These are phyloP conservation scores for Trapa incisa DNA, from an alignment of 345 rosid species.

Conservation along the genomic window DNA sequence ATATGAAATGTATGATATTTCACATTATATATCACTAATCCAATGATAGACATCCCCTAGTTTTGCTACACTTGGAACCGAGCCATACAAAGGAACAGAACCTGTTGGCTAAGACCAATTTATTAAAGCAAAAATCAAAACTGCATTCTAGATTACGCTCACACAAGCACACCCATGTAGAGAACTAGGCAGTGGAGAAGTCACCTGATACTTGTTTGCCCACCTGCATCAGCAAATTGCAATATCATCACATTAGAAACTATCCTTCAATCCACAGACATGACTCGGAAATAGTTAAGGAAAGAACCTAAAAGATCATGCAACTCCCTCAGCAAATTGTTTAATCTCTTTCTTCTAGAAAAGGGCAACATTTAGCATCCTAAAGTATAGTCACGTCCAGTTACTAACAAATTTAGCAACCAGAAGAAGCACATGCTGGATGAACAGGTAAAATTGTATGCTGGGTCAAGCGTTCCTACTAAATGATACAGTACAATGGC, in stretches of 20 bases:
- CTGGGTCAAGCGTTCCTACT: too few species aligned
- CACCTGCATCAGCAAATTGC: constrained; percentile 34
- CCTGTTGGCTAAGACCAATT: neutral
- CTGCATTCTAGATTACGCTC: neutral
- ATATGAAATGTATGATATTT: neutral
- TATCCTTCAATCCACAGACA: neutral
- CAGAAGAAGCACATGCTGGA: neutral
- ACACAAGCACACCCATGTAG: neutral
- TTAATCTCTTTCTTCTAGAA: neutral
- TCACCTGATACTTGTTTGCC: constrained; percentile 73
- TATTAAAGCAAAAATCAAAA: neutral
- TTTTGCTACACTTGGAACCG: neutral
- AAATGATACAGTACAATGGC: neutral
- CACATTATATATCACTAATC: neutral
- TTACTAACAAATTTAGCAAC: neutral
- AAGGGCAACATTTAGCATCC: neutral
- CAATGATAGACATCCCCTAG: neutral
- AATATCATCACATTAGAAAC: constrained; percentile 8
- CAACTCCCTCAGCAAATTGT: neutral
- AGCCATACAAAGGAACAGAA: neutral
- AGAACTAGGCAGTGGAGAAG: constrained; percentile 1
- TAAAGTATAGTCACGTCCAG: neutral
- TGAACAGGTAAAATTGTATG: too few species aligned
- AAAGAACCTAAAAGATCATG: neutral
- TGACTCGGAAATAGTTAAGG: neutral